These are phyloP conservation scores for Amylocystis lapponica DNA, from an alignment of 768 basidiomycete genomes.

Conservation along the genomic window DNA sequence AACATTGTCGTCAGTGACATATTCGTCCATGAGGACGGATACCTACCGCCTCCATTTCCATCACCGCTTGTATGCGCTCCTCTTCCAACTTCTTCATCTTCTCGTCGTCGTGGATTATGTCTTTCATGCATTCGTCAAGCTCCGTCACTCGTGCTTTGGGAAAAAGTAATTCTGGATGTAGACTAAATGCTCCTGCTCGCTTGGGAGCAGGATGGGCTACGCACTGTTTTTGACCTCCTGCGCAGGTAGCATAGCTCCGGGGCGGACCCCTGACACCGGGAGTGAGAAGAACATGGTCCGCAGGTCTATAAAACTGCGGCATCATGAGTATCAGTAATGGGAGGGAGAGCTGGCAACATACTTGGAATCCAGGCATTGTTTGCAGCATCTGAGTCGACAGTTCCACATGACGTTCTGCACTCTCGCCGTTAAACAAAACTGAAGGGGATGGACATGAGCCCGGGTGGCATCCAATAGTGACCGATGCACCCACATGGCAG, in stretches of 20 bases:
- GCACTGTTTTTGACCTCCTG: no score
- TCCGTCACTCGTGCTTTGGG: neutral
- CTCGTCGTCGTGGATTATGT: neutral
- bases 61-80: neutral
- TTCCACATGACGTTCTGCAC: conserved; percentile 6
- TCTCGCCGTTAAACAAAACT: conserved; percentile 10
- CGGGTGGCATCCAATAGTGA: no score
- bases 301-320: no score
- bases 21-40: no score
- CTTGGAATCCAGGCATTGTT: conserved; percentile 3
- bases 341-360: neutral
- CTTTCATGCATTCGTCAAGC: neutral
- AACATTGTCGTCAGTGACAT: no score
- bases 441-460: neutral
- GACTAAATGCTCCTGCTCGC: no score
- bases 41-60: neutral
- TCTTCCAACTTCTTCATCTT: neutral
- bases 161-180: neutral
- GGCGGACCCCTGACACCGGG: no score
- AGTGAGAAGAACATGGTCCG: no score
- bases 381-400: conserved; percentile 5
- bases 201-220: no score
- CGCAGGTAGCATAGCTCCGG: no score
- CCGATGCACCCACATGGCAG: conserved; percentile 23
- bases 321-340: neutral